Evolutionary conservation across 345 rosid genomes (phyloP).

Genomic region (Toxicodendron radicans): DNA sequence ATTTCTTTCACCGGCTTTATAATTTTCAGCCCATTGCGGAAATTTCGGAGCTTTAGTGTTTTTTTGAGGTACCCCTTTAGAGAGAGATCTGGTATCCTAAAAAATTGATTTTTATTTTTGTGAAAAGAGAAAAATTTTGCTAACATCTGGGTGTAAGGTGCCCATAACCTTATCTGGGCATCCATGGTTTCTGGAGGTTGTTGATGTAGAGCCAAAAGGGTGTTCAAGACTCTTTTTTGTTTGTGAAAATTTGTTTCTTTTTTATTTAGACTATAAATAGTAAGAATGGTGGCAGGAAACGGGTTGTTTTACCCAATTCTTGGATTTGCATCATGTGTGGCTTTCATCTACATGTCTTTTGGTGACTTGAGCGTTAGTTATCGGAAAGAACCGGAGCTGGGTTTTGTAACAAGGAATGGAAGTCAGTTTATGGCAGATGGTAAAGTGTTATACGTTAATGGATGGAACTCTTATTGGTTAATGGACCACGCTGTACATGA

Average conservation of each 20-base stretch:
- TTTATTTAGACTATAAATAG: slow-evolving; percentile 11
- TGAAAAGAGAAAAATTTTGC: neutral
- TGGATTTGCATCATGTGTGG: slow-evolving; percentile 76
- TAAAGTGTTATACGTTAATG: slow-evolving; percentile 61
- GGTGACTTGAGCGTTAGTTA: slow-evolving; percentile 52
- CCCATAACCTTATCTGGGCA: slow-evolving; percentile 20
- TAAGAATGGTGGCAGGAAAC: slow-evolving; percentile 56
- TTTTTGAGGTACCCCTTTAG: neutral
- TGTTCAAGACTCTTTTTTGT: slow-evolving; percentile 5
- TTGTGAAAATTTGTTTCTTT: slow-evolving; percentile 18
- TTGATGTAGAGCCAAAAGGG: slow-evolving; percentile 27
- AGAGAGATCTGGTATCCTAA: slow-evolving; percentile 19
- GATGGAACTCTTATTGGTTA: slow-evolving; percentile 97
- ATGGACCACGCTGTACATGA: slow-evolving; percentile 85
- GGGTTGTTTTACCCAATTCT: slow-evolving; percentile 66
- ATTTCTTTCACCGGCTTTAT: neutral
- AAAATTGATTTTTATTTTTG: slow-evolving; percentile 6
- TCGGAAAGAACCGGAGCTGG: slow-evolving; percentile 36
- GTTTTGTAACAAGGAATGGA: slow-evolving; percentile 72
- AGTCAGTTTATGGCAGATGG: slow-evolving; percentile 71
- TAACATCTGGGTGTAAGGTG: slow-evolving; percentile 20
- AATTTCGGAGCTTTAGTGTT: neutral
- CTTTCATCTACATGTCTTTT: slow-evolving; percentile 69
- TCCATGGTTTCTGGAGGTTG: slow-evolving; percentile 14
- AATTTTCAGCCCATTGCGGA: slow-evolving; percentile 18